Conservation (phyloP, 2,329 filamentous ascomycete species). For the Fusarium nisikadoi region DNA sequence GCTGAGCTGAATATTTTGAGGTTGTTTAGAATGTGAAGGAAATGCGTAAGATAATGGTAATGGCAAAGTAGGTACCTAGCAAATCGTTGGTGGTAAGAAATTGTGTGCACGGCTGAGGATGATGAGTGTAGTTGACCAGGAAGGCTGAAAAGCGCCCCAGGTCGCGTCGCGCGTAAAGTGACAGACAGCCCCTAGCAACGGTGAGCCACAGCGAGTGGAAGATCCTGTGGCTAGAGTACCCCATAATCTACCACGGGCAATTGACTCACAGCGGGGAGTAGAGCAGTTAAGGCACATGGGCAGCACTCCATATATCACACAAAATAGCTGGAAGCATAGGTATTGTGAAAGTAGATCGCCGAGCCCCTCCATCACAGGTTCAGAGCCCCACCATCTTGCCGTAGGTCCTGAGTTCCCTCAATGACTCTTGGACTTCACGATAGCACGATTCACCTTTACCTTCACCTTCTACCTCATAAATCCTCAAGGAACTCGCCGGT, state of each 20-base stretch:
- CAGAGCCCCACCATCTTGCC: constrained; percentile 28
- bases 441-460: constrained; percentile 35
- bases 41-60: background rate
- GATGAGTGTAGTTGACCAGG: constrained; percentile 29
- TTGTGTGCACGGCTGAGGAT: constrained; percentile 35
- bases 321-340: background rate
- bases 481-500: constrained; percentile 6
- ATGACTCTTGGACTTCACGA: constrained; percentile 39
- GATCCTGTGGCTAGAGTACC: constrained; percentile 20
- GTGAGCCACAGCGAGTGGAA: constrained; percentile 29
- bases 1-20: background rate
- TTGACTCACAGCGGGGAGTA: constrained; percentile 32
- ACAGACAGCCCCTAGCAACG: constrained; percentile 5
- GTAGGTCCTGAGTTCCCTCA: constrained; percentile 32
- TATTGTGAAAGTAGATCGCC: background rate
- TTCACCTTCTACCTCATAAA: constrained; percentile 12
- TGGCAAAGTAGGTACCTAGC: background rate
- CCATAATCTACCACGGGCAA: constrained; percentile 15
- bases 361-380: constrained; percentile 35
- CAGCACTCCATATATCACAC: background rate
- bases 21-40: background rate
- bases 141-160: constrained; percentile 46
- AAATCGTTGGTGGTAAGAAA: constrained; percentile 22
- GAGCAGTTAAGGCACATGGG: background rate
- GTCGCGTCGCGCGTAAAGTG: constrained; percentile 54